phyloP scores from a whole-genome alignment of 2,329 filamentous ascomycete genomes.

The Penicillium palitans region DNA sequence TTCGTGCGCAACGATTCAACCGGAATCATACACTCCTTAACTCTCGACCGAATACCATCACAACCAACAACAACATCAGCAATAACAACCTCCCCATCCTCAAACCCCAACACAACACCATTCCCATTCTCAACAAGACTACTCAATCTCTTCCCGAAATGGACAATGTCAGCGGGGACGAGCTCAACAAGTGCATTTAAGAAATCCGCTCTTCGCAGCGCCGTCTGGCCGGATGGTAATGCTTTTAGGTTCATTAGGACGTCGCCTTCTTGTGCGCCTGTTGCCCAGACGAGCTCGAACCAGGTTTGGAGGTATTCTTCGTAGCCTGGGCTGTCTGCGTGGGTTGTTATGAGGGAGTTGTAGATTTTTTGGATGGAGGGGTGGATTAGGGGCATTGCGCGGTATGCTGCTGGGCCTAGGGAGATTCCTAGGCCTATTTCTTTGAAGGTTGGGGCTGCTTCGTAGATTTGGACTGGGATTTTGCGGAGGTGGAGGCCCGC shows the following conservation, averaged over 20 bases:
- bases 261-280: constrained; percentile 24
- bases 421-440: constrained; percentile 61
- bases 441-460: constrained; percentile 55
- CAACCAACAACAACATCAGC: constrained; percentile 40
- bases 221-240: constrained; percentile 33
- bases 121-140: constrained; percentile 7
- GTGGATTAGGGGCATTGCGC: constrained; percentile 56
- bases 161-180: constrained; percentile 31
- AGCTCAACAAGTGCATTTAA: constrained; percentile 35
- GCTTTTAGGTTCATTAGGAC: constrained; percentile 35
- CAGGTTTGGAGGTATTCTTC: constrained; percentile 33
- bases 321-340: constrained; percentile 36
- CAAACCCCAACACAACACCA: constrained; percentile 24
- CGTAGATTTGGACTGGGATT: constrained; percentile 55
- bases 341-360: constrained; percentile 35
- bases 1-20: constrained; percentile 7
- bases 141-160: constrained; percentile 35
- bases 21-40: constrained; percentile 31
- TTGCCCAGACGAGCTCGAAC: constrained; percentile 36
- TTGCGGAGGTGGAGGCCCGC: constrained; percentile 51
- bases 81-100: constrained; percentile 31
- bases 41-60: constrained; percentile 38
- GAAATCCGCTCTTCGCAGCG: constrained; percentile 36
- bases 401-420: constrained; percentile 57
- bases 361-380: constrained; percentile 39